Conservation (phyloP, 345 rosid genomes). For the Arabis alpina region DNA sequence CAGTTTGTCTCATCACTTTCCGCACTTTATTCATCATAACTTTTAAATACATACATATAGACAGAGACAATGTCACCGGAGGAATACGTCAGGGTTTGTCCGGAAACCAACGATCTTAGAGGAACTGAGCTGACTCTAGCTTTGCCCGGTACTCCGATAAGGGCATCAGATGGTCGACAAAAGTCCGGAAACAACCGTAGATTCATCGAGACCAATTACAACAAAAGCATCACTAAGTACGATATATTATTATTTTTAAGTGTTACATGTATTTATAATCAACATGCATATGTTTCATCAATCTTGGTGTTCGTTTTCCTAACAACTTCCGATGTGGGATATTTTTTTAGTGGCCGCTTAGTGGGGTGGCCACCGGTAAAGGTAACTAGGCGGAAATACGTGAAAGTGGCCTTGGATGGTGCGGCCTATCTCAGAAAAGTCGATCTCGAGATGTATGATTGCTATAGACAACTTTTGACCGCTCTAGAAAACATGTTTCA, state of each 20-base stretch:
- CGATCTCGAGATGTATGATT: constrained; percentile 56
- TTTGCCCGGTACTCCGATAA: constrained; percentile 52
- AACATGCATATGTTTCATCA: constrained; percentile 12
- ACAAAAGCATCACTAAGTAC: constrained; percentile 29
- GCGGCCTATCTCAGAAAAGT: constrained; percentile 73
- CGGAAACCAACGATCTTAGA: constrained; percentile 47
- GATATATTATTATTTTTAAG: not conserved
- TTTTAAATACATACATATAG: not conserved
- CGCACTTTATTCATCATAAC: not conserved
- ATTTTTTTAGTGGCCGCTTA: constrained; percentile 48
- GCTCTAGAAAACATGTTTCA: constrained; percentile 66
- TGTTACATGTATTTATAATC: not conserved
- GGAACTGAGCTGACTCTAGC: constrained; percentile 67
- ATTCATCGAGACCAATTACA: constrained; percentile 42
- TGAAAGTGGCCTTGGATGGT: constrained; percentile 79
- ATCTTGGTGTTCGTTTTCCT: not conserved
- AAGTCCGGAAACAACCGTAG: constrained; percentile 56
- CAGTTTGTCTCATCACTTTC: constrained; percentile 37
- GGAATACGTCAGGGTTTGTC: constrained; percentile 22
- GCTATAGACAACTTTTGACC: constrained; percentile 51
- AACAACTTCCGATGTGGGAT: no score
- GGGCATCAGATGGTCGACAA: constrained; percentile 31
- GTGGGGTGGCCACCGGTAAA: constrained; percentile 90
- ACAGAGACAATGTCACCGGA: constrained; percentile 38
- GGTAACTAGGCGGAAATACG: constrained; percentile 52